phyloP scores from a whole-genome alignment of 495 filamentous ascomycete genomes.

The Astrocystis sublimbata region DNA sequence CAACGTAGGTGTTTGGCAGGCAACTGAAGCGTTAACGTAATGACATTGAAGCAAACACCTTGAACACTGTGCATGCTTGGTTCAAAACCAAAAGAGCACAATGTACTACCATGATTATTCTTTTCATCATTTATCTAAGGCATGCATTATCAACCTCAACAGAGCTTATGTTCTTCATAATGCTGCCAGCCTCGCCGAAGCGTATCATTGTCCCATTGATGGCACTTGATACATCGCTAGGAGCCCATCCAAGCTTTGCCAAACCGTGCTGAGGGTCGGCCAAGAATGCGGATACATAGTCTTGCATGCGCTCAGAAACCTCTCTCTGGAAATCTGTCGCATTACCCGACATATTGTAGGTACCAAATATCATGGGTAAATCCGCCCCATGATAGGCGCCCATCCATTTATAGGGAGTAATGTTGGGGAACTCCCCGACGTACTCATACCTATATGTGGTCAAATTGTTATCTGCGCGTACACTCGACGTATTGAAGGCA shows the following conservation, averaged over 20 bases:
- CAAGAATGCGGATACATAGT: conserved; percentile 45
- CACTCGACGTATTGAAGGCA: conserved; percentile 37
- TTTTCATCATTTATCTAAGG: conserved; percentile 9
- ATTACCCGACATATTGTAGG: conserved; percentile 30
- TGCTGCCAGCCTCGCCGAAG: conserved; percentile 15
- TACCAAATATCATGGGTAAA: conserved; percentile 50
- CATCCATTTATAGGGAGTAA: conserved; percentile 46
- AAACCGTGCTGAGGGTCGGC: conserved; percentile 42
- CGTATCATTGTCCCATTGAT: conserved; percentile 20
- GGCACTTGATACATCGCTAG: background rate
- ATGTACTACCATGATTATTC: background rate
- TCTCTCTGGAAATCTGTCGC: conserved; percentile 38
- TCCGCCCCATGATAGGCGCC: conserved; percentile 55
- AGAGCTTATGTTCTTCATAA: conserved; percentile 23
- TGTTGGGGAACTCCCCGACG: conserved; percentile 48
- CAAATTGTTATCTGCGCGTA: conserved; percentile 25
- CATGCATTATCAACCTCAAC: conserved; percentile 27
- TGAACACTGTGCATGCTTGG: no score
- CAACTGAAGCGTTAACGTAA: no score
- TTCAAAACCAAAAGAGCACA: background rate
- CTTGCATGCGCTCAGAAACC: conserved; percentile 45
- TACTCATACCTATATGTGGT: conserved; percentile 55
- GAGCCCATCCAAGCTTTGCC: conserved; percentile 27
- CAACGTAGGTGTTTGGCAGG: no score
- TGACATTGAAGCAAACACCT: no score